Evolutionary conservation across 2,329 filamentous ascomycete species (phyloP).

Genomic region (Magnaporthales sp.): DNA sequence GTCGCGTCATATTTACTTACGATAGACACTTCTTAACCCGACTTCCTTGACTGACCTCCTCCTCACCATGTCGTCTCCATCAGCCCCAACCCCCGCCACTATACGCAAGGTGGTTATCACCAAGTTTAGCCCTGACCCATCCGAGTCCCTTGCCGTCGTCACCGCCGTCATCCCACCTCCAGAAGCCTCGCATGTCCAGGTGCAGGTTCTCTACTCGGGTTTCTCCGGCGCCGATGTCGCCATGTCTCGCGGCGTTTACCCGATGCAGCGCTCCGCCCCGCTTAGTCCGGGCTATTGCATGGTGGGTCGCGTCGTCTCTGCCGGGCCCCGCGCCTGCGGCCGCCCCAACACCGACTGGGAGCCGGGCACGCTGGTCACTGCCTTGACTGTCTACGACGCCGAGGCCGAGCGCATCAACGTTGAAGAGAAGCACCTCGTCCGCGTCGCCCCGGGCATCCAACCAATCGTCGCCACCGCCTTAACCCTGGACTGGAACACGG

Average conservation of each 20-base stretch:
- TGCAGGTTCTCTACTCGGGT: slow-evolving; percentile 35
- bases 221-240: slow-evolving; percentile 39
- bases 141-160: slow-evolving; percentile 21
- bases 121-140: slow-evolving; percentile 29
- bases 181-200: slow-evolving; percentile 32
- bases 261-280: slow-evolving; percentile 33
- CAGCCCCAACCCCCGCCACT: slow-evolving; percentile 8
- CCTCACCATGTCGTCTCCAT: background rate
- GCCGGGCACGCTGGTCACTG: slow-evolving; percentile 24
- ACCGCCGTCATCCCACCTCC: slow-evolving; percentile 27
- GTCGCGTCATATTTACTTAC: too few species aligned
- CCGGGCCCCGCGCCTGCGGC: slow-evolving; percentile 24
- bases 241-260: slow-evolving; percentile 40
- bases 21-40: too few species aligned
- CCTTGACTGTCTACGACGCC: slow-evolving; percentile 30
- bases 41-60: too few species aligned
- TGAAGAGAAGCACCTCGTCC: slow-evolving; percentile 34
- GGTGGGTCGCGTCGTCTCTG: slow-evolving; percentile 29
- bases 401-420: slow-evolving; percentile 36
- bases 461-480: slow-evolving; percentile 30
- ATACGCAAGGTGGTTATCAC: slow-evolving; percentile 37
- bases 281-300: slow-evolving; percentile 40
- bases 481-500: slow-evolving; percentile 36
- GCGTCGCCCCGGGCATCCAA: slow-evolving; percentile 30
- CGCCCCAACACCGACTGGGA: background rate